These are phyloP conservation scores for Golubevia sp. DNA, from an alignment of 1,284 basidiomycete species.

Conservation along the genomic window DNA sequence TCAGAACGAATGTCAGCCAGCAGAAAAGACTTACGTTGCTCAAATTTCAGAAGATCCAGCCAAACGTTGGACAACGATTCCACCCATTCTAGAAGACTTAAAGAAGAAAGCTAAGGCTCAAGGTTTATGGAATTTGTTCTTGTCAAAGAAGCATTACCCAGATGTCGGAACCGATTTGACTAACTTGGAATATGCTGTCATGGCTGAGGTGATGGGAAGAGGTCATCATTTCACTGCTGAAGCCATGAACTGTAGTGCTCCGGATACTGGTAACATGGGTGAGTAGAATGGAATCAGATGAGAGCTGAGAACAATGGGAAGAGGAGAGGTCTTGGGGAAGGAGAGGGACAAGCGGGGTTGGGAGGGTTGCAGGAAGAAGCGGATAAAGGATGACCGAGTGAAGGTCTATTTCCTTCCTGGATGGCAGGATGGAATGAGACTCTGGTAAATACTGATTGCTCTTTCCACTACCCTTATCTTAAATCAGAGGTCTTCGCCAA, in stretches of 20 bases:
- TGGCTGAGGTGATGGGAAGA: conserved; percentile 91
- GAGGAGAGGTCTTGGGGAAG: background rate
- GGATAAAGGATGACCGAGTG: background rate
- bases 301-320: background rate
- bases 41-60: conserved; percentile 79
- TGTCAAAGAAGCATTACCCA: conserved; percentile 90
- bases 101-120: conserved; percentile 84
- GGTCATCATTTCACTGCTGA: conserved; percentile 80
- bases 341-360: background rate
- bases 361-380: background rate
- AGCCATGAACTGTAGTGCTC: conserved; percentile 87
- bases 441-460: too few species aligned
- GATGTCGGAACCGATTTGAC: conserved; percentile 83
- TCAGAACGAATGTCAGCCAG: conserved; percentile 87
- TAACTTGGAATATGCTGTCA: conserved; percentile 96
- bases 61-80: conserved; percentile 81
- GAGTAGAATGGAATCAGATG: conserved; percentile 51
- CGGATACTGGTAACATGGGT: conserved; percentile 76
- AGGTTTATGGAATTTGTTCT: conserved; percentile 96
- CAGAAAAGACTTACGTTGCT: conserved; percentile 75
- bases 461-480: conserved; percentile 10
- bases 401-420: too few species aligned
- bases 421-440: too few species aligned
- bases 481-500: conserved; percentile 83
- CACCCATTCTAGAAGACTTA: conserved; percentile 80